Percentiles rank a stretch among this genome's conserved stretches.
phyloP scores from a whole-genome alignment of 768 basidiomycete species.

The Lactifluus piperatus region DNA sequence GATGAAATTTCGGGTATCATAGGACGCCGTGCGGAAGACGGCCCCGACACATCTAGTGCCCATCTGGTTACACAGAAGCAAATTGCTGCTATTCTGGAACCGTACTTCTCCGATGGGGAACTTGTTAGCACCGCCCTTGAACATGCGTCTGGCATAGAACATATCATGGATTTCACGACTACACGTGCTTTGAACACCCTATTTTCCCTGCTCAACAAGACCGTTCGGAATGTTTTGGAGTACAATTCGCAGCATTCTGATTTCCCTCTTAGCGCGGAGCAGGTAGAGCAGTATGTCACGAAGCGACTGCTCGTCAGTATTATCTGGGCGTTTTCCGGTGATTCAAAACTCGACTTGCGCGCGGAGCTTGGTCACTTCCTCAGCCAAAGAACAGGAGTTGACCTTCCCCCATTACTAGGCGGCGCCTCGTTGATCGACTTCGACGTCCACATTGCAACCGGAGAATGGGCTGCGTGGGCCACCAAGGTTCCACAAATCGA shows the following conservation, averaged over 20 bases:
- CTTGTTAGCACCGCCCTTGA: conserved; percentile 71
- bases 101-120: conserved; percentile 75
- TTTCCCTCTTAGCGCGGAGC: conserved; percentile 81
- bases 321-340: conserved; percentile 98
- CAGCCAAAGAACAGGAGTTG: conserved; percentile 77
- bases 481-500: conserved; percentile 89
- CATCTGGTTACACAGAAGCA: conserved; percentile 70
- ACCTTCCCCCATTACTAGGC: conserved; percentile 65
- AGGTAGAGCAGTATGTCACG: conserved; percentile 83
- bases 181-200: conserved; percentile 91
- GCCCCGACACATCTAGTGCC: conserved; percentile 40
- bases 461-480: conserved; percentile 91
- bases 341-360: conserved; percentile 84
- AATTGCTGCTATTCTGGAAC: conserved; percentile 64
- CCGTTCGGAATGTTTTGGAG: conserved; percentile 84
- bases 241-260: conserved; percentile 94
- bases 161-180: conserved; percentile 97
- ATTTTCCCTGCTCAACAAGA: conserved; percentile 96
- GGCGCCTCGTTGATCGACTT: conserved; percentile 90
- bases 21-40: conserved; percentile 48
- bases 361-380: conserved; percentile 87
- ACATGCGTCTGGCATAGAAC: conserved; percentile 80
- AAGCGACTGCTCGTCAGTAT: conserved; percentile 86
- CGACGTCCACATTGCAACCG: conserved; percentile 80
- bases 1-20: conserved; percentile 61